A percentile compares a stretch with the other conserved stretches of the same genome.
Conservation (phyloP, 2,329 filamentous ascomycete genomes). For the Colletotrichum tamarilloi region DNA sequence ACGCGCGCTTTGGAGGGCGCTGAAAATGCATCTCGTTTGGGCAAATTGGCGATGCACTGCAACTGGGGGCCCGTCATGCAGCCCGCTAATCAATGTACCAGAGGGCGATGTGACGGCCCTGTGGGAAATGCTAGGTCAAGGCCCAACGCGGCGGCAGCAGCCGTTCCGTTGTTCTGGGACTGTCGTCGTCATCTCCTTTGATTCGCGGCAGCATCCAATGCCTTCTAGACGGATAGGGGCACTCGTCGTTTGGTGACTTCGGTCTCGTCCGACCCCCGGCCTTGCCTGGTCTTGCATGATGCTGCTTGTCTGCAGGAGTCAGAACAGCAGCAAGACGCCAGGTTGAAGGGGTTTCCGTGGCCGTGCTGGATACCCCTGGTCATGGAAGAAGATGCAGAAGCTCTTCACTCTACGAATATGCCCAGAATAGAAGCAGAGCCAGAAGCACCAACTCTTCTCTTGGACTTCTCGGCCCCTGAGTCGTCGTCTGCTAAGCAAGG, state of each 20-base stretch:
- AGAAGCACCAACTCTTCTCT: slow-evolving; percentile 1
- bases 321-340: background rate
- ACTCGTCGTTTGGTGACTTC: background rate
- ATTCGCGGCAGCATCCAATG: slow-evolving; percentile 17
- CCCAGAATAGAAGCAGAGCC: slow-evolving; percentile 31
- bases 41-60: slow-evolving; percentile 21
- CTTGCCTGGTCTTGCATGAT: slow-evolving; percentile 7
- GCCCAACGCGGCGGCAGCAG: slow-evolving; percentile 34
- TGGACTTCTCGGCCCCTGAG: slow-evolving; percentile 6
- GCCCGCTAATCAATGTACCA: slow-evolving; percentile 22
- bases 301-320: background rate
- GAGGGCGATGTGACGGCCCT: slow-evolving; percentile 29
- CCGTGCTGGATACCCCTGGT: slow-evolving; percentile 4
- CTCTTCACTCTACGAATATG: background rate
- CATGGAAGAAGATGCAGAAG: slow-evolving; percentile 8
- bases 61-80: slow-evolving; percentile 24
- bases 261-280: slow-evolving; percentile 3
- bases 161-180: slow-evolving; percentile 31
- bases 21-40: slow-evolving; percentile 8
- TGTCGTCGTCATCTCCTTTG: slow-evolving; percentile 21
- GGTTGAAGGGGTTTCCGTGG: background rate
- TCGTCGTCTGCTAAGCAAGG: slow-evolving; percentile 5
- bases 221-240: slow-evolving; percentile 24
- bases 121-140: background rate
- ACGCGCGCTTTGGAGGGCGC: slow-evolving; percentile 31